Conservation (phyloP, 2,329 filamentous ascomycete species). For the Phialemonium atrogriseum region DNA sequence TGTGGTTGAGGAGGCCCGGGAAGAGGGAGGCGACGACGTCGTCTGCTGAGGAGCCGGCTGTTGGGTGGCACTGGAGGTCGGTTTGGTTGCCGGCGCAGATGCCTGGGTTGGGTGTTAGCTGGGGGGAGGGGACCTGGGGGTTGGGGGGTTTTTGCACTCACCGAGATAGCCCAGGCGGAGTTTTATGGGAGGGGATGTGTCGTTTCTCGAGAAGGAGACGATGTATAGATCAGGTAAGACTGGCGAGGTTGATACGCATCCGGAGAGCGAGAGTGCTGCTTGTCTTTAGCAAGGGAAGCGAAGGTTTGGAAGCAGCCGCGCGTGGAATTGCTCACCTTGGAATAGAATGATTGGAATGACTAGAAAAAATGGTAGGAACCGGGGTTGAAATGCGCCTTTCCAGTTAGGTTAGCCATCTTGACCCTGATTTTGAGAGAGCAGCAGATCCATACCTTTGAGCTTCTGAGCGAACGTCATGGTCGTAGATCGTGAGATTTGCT, state of each 20-base stretch:
- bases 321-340: neutral
- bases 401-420: too few species aligned
- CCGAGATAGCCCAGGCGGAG: slow-evolving; percentile 18
- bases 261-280: slow-evolving; percentile 9
- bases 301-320: neutral
- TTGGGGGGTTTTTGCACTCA: neutral
- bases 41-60: slow-evolving; percentile 7
- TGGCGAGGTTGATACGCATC: slow-evolving; percentile 16
- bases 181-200: slow-evolving; percentile 6
- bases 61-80: slow-evolving; percentile 11
- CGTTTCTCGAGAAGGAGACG: slow-evolving; percentile 13
- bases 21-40: slow-evolving; percentile 12
- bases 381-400: too few species aligned
- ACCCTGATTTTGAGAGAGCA: too few species aligned
- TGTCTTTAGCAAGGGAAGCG: neutral
- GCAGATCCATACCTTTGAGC: too few species aligned
- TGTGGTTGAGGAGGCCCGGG: slow-evolving; percentile 6
- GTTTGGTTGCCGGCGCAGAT: slow-evolving; percentile 14
- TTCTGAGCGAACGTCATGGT: too few species aligned
- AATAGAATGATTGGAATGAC: slow-evolving; percentile 2
- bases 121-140: neutral
- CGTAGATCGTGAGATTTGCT: too few species aligned
- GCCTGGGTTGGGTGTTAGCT: slow-evolving; percentile 2
- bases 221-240: slow-evolving; percentile 16
- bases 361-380: slow-evolving; percentile 1